A percentile compares a stretch with the other conserved stretches of the same genome.
Conservation (phyloP, 495 filamentous ascomycete genomes). For the Hapsidospora chrysogenum region DNA sequence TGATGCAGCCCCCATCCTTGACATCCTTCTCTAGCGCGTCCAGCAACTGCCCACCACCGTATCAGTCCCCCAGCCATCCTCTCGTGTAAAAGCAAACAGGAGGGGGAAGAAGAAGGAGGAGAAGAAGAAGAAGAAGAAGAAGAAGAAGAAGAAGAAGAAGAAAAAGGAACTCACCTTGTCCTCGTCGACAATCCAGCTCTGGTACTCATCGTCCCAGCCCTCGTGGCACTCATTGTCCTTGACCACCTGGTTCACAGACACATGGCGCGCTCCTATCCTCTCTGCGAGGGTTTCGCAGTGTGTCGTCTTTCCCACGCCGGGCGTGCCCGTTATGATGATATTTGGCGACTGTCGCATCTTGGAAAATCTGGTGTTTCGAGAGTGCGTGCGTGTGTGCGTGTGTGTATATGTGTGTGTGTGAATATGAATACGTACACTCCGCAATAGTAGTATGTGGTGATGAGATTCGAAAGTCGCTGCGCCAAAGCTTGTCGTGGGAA, state of each 20-base stretch:
- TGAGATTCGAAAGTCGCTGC: no score
- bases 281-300: conserved; percentile 68
- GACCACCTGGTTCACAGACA: conserved; percentile 80
- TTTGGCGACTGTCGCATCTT: no score
- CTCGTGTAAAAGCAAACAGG: conserved; percentile 1
- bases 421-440: no score
- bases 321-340: conserved; percentile 88
- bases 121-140: no score
- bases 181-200: conserved; percentile 91
- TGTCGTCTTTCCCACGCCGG: conserved; percentile 86
- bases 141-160: conserved; percentile 2
- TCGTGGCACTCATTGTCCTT: conserved; percentile 74
- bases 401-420: no score
- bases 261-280: conserved; percentile 37
- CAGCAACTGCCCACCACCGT: conserved; percentile 67
- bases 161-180: conserved; percentile 51
- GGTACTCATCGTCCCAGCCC: conserved; percentile 65
- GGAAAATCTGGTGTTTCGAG: no score
- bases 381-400: no score
- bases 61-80: no score
- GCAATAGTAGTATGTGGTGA: no score
- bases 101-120: neutral
- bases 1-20: conserved; percentile 66
- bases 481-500: no score
- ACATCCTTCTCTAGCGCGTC: conserved; percentile 78